Base-by-base conservation (phyloP, 768 basidiomycete species). In the Fistulinella prunicolor region DNA sequence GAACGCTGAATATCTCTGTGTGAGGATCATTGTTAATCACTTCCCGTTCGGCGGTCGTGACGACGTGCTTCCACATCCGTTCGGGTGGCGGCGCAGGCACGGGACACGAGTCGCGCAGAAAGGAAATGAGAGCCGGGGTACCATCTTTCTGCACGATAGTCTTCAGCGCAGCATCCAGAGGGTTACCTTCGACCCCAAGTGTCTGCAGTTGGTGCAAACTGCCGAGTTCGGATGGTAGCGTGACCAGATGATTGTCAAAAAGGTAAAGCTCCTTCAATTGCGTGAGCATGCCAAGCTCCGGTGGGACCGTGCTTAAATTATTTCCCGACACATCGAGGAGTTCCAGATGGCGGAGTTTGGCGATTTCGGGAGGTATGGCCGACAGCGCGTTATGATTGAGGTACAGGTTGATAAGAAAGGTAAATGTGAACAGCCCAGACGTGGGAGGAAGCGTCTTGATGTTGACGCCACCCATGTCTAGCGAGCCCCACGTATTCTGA, bases 151-250 rank as follows among this genome's bases (percentile, higher is more conserved):
- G 94, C 42, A 97, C 75, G 22, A 95, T 80, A 21, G 75, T 71
- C 65, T 91, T 89, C 34, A 94, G 71, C 22, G 78, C 69, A 2
- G 81, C 71, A 46, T 95, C 90, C 35, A 99, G 69, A 3, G 94
- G 94, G 58, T 99, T 99, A n/a, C 96, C 96, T 66, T 98, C 96
- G 29, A 99, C 79, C 17, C 96, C 96, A 22, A 99, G 72, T 10
- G 91, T 92, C 64, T 90, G 91, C 42, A 99, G 77, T 64, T 94
- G 91, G 61, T 95, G 90, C 29, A 99, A 69, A 46, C 81, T 91
- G 23, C 96, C 96, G 29, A 96, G 75, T 63, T 99, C 90, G 0
- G 78, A 73, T 2, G 96, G 96, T 17, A 99, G 76, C 3, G 83
- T 86, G 32, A 80, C 72, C n/a, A 99, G 70, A 58, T 87, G 82